Conservation (phyloP, 768 basidiomycete species). For the Gloeophyllum trabeum region DNA sequence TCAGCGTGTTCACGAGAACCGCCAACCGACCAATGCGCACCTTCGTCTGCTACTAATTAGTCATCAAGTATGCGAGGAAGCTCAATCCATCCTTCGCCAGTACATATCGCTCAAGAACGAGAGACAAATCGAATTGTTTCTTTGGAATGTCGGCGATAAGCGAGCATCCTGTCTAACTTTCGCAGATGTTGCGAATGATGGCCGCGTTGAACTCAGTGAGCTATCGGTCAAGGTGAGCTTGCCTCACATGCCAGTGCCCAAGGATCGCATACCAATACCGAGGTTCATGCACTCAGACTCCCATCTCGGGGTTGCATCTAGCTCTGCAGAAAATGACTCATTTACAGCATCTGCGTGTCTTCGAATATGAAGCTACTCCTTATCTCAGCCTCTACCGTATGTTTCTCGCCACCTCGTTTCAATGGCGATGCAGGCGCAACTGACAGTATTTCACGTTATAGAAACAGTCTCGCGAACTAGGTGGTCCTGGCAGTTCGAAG, state of each 20-base stretch:
- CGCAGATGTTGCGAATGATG: constrained; percentile 29
- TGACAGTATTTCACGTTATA: neutral
- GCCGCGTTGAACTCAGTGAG: constrained; percentile 15
- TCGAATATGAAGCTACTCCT: constrained; percentile 14
- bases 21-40: constrained; percentile 25
- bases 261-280: too few species aligned
- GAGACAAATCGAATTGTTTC: constrained; percentile 20
- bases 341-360: constrained; percentile 21
- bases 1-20: constrained; percentile 9
- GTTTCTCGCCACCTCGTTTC: neutral
- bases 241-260: neutral
- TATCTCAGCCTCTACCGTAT: neutral
- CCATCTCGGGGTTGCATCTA: constrained; percentile 20
- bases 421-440: too few species aligned
- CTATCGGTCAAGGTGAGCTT: neutral
- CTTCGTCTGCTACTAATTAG: constrained; percentile 19
- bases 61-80: constrained; percentile 20
- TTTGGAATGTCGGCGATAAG: constrained; percentile 10
- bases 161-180: constrained; percentile 15
- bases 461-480: constrained; percentile 1
- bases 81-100: constrained; percentile 13
- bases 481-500: constrained; percentile 20
- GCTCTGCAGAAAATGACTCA: constrained; percentile 17
- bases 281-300: too few species aligned
- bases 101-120: constrained; percentile 28